phyloP scores from a whole-genome alignment of 176 grass and related monocot genomes.

The sorghum (Sorghum bicolor) region Sorghum_bicolor_NCBIv3 NC_012876.2:57815001-57815500 shows the following conservation, averaged over 20 bases:
- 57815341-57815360: not conserved
- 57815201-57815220: too few species aligned
- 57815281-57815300: not conserved
- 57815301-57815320: not conserved
- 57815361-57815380: not conserved
- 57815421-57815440: not conserved
- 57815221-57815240: not conserved
- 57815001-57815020: too few species aligned
- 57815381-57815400: not conserved
- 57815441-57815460: not conserved
- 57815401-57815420: not conserved
- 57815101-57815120: too few species aligned
- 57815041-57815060: too few species aligned
- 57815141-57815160: too few species aligned
- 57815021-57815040: too few species aligned
- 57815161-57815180: too few species aligned
- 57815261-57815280: not conserved
- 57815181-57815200: too few species aligned
- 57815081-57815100: too few species aligned
- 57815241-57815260: not conserved
- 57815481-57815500: not conserved
- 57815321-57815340: not conserved
- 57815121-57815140: too few species aligned
- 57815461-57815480: not conserved
- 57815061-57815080: too few species aligned